Evolutionary conservation across 441 rosid species (phyloP), one percentile per base, ranked within the genome.

Genomic region (Rhodomyrtus psidioides): DNA sequence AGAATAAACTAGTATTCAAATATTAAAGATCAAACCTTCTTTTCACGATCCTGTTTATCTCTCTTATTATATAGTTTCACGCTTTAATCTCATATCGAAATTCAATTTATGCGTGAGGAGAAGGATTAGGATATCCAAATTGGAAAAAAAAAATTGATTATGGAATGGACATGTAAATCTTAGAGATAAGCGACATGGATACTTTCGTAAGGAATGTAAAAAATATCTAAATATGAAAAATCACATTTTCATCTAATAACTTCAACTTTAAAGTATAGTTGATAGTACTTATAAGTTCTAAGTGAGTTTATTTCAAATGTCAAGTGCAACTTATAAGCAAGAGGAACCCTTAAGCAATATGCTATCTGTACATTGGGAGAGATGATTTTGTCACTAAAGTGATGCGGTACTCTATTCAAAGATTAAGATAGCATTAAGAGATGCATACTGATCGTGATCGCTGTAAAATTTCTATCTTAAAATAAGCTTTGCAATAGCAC

Each of bases 401-500:
- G 65, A 59, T 27, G 65, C 8, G 27, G 27, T 28, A 59, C 65
- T 59, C 65, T 28, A 59, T 6, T 59, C 70, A 27, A 59, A 59
- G 28, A 30, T 27, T n/a, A 3, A 59, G 19, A 59, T 19, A 27
- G 28, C 70, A 59, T 59, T 16, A 59, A 30, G 0, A 59, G 39
- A 27, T 14, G 70, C 70, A 59, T 27, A 27, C 0, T 59, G 19
- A 59, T 59, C 70, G 13, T 59, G 19, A 59, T 59, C 70, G 13
- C 0, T 16, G 2, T 27, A 59, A 3, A 27, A 51, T 51, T 51
- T 65, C 55, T 81, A 81, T 83, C 0, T 59, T 21, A 44, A n/a
- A 10, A 83, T 58, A 26, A 91, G 75, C 89, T 84, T 86, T 27
- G 91, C 91, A 81, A 89, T 88, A 58, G 90, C 91, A 49, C 88